Evolutionary conservation across 257 asterid species (phyloP).

Genomic region (Cruciata laevipes): DNA sequence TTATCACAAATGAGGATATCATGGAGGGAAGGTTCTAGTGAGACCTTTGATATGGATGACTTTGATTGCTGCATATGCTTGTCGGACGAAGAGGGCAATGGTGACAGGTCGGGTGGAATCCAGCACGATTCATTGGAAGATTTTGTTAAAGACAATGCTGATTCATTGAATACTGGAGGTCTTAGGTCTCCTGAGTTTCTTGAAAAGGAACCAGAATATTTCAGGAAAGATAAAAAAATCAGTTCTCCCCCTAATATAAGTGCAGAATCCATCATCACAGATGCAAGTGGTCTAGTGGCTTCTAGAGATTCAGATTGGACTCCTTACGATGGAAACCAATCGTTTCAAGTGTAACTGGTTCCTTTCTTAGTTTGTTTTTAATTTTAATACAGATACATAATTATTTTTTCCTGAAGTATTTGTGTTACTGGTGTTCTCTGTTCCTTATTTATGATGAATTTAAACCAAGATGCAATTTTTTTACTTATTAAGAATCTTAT

Average conservation of each 20-base stretch:
- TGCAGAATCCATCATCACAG: slow-evolving; percentile 72
- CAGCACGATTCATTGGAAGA: slow-evolving; percentile 13
- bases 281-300: slow-evolving; percentile 56
- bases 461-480: background rate
- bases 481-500: background rate
- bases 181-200: slow-evolving; percentile 36
- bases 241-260: slow-evolving; percentile 15
- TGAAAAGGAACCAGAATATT: slow-evolving; percentile 41
- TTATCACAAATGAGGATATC: slow-evolving; percentile 62
- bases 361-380: background rate
- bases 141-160: slow-evolving; percentile 18
- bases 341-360: slow-evolving; percentile 24
- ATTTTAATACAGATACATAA: background rate
- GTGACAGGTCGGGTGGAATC: slow-evolving; percentile 13
- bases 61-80: slow-evolving; percentile 60
- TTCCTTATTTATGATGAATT: background rate
- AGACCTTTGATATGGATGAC: slow-evolving; percentile 35
- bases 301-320: slow-evolving; percentile 79
- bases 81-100: slow-evolving; percentile 56
- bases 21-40: slow-evolving; percentile 56
- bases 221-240: slow-evolving; percentile 27
- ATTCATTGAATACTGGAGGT: slow-evolving; percentile 15
- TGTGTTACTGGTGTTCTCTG: background rate
- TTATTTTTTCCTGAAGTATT: background rate
- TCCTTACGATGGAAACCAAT: slow-evolving; percentile 27